Base-by-base conservation (phyloP, 805 yeast species). In the Pichia paraexigua region DNA sequence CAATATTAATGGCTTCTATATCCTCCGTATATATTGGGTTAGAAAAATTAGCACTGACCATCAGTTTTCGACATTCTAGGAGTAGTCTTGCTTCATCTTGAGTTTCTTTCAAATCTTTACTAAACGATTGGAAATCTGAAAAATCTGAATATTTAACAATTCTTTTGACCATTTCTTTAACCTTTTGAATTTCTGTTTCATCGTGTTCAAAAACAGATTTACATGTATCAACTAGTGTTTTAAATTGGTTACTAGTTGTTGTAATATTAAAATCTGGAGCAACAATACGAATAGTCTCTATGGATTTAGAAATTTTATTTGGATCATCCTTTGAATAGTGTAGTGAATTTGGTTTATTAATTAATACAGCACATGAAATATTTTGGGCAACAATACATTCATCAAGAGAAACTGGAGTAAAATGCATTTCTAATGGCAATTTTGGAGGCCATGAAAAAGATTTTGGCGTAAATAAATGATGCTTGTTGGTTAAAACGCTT, bases 381-480 rank as follows among this genome's bases (percentile, higher is more conserved):
- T 79, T 71, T 51, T 78, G 75, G 37, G 82, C 68, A 41, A 83
- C 72, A 6, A 76, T 65, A 47, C 75, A 70, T 21, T 73, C 70
- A 5, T 66, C 66, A 48, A 82, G 61, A 7, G 68, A 46, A 0
- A 71, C 69, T 12, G 76, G 71, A 45, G 76, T 75, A 56, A 77
- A 78, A 60, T 85, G 79, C 58, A 79, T 73, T 61, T 83, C 90
- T 49, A 80, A 58, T 0, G 87, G 86, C 21, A 83, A 58, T 75
- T 79, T 76, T 0, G 88, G 88, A 0, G 88, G 87, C 88, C 88
- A 83, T 11, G 57, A 54, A 5, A 54, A 57, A 13, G 65, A 62
- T 45, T 62, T 57, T 9, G 70, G 64, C 18, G 56, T 56, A 45
- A 63, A 65, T 27, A 70, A 61, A 15, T 65, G 66, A 50, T 67